Evolutionary conservation across 257 asterid genomes (phyloP).

Genomic region (Nicotiana benthamiana): DNA sequence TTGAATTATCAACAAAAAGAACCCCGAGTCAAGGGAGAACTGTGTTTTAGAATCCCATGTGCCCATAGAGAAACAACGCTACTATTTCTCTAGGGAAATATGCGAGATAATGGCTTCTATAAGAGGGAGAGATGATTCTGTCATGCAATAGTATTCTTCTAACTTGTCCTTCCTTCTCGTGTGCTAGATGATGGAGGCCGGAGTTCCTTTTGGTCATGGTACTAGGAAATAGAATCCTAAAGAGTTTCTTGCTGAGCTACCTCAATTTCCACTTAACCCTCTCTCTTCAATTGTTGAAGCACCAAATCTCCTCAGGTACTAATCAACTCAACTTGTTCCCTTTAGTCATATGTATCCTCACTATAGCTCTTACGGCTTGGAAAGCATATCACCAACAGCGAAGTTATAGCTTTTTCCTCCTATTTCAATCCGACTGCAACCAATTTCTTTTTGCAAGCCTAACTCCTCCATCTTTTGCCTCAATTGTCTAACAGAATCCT

Average conservation of each 20-base stretch:
- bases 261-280: constrained; percentile 3
- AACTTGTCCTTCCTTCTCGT: neutral
- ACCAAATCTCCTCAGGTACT: constrained; percentile 8
- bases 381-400: constrained; percentile 1
- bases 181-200: neutral
- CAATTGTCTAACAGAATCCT: constrained; percentile 20
- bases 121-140: neutral
- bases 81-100: neutral
- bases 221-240: neutral
- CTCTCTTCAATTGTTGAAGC: constrained; percentile 11
- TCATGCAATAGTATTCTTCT: neutral
- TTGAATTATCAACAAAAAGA: constrained; percentile 1
- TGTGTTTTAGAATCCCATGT: neutral
- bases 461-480: constrained; percentile 15
- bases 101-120: neutral
- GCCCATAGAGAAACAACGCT: constrained; percentile 2
- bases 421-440: constrained; percentile 23
- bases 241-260: constrained; percentile 5
- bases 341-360: constrained; percentile 10
- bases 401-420: constrained; percentile 19
- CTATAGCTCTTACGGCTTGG: neutral
- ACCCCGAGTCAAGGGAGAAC: neutral
- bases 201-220: neutral
- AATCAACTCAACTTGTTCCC: neutral
- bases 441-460: constrained; percentile 16